Evolutionary conservation across 208 protist genomes (phyloP).

Genomic region (Acanthamoeba triangularis): DNA sequence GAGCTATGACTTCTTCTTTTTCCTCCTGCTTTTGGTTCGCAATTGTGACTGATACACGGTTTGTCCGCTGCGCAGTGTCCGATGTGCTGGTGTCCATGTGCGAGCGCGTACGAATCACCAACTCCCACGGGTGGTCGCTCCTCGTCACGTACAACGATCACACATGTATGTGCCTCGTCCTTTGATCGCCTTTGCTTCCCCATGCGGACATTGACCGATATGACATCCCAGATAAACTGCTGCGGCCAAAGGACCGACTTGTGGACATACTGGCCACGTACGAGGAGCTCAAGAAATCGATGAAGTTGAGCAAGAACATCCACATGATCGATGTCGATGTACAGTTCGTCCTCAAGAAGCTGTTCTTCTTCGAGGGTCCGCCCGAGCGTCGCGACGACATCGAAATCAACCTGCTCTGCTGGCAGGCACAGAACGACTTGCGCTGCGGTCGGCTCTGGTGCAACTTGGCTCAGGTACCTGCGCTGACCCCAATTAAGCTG

Average conservation of each 20-base stretch:
- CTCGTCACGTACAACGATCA: constrained; percentile 38
- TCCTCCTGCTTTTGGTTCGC: background rate
- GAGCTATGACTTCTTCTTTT: background rate
- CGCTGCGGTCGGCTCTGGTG: constrained; percentile 33
- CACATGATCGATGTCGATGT: constrained; percentile 34
- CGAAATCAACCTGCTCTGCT: constrained; percentile 9
- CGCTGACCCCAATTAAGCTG: no score
- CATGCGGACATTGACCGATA: background rate
- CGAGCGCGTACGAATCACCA: background rate
- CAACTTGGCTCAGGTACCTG: background rate
- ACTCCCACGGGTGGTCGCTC: background rate
- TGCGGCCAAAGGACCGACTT: background rate
- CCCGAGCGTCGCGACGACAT: background rate
- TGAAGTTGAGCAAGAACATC: constrained; percentile 23
- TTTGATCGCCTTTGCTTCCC: no score
- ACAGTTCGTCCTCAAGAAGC: constrained; percentile 41
- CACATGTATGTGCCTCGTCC: background rate
- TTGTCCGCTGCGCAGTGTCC: background rate
- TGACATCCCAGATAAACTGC: background rate
- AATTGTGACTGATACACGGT: background rate
- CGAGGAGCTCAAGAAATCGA: constrained; percentile 51
- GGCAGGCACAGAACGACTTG: constrained; percentile 44
- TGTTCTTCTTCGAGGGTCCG: background rate
- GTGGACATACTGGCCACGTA: constrained; percentile 41
- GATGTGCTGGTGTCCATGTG: background rate